phyloP scores from a whole-genome alignment of 495 filamentous ascomycete species.

The Penicillium roqueforti region DNA sequence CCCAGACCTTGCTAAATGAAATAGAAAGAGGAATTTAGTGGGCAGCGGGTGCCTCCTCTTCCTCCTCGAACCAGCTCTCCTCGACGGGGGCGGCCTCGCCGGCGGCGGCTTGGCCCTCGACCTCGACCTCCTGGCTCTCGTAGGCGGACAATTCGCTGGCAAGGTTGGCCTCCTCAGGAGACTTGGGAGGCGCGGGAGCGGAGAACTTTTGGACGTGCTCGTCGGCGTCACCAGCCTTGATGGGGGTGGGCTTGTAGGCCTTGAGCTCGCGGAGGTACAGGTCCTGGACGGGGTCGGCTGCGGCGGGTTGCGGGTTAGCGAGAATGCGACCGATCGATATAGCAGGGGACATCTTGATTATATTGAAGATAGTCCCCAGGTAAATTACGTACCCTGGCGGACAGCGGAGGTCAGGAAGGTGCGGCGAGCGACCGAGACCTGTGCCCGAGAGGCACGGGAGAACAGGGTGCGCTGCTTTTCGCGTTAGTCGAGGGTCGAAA shows the following conservation, averaged over 20 bases:
- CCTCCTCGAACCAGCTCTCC: conserved; percentile 71
- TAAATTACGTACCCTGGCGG: conserved; percentile 37
- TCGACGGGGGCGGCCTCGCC: conserved; percentile 57
- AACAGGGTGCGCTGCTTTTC: conserved; percentile 70
- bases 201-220: conserved; percentile 88
- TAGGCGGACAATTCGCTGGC: conserved; percentile 87
- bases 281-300: conserved; percentile 94
- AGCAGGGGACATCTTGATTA: background rate
- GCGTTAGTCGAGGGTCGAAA: conserved; percentile 14
- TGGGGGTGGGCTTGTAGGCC: conserved; percentile 77
- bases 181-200: conserved; percentile 70
- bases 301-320: conserved; percentile 17
- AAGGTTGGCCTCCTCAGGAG: conserved; percentile 88
- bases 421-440: conserved; percentile 63
- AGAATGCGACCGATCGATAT: background rate
- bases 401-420: conserved; percentile 65
- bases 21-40: conserved; percentile 36
- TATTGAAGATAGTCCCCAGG: background rate
- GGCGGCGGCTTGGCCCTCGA: conserved; percentile 72
- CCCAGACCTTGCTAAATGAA: conserved; percentile 31
- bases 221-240: conserved; percentile 83
- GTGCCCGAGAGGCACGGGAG: conserved; percentile 71
- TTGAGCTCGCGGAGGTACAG: conserved; percentile 94
- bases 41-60: conserved; percentile 49
- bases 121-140: conserved; percentile 86